Evolutionary conservation across 1,284 basidiomycete genomes (phyloP).

Genomic region (Heterobasidion annosum): DNA sequence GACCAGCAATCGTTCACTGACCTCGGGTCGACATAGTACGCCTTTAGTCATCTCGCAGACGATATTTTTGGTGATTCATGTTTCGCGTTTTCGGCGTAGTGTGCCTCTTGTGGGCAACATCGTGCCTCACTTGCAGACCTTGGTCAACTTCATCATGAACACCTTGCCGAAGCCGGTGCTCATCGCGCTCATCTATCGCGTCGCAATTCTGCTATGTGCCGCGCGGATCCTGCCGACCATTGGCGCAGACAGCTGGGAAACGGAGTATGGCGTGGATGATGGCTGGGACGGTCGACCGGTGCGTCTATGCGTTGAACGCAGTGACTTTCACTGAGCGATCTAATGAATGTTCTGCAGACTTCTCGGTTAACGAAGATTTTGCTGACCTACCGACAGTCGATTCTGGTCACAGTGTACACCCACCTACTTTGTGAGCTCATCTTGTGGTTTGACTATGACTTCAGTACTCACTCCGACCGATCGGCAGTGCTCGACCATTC

Average conservation of each 20-base stretch:
- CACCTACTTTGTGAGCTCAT: conserved; percentile 60
- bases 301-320: conserved; percentile 15
- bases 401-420: conserved; percentile 80
- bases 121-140: conserved; percentile 68
- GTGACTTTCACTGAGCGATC: neutral
- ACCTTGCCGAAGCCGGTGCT: conserved; percentile 81
- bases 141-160: conserved; percentile 72
- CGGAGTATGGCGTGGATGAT: conserved; percentile 50
- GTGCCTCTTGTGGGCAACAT: conserved; percentile 70
- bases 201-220: conserved; percentile 78
- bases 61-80: neutral
- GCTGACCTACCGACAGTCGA: conserved; percentile 73
- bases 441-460: neutral
- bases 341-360: conserved; percentile 34
- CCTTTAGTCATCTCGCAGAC: conserved; percentile 9
- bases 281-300: conserved; percentile 71
- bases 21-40: conserved; percentile 69
- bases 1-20: conserved; percentile 61
- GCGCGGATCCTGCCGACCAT: conserved; percentile 80
- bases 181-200: conserved; percentile 75
- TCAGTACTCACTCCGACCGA: neutral
- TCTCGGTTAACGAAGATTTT: conserved; percentile 64
- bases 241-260: conserved; percentile 73
- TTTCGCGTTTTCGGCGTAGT: conserved; percentile 26
- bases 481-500: conserved; percentile 65